Evolutionary conservation across 2,329 filamentous ascomycete species (phyloP).

Genomic region (Tolypocladium sp.): DNA sequence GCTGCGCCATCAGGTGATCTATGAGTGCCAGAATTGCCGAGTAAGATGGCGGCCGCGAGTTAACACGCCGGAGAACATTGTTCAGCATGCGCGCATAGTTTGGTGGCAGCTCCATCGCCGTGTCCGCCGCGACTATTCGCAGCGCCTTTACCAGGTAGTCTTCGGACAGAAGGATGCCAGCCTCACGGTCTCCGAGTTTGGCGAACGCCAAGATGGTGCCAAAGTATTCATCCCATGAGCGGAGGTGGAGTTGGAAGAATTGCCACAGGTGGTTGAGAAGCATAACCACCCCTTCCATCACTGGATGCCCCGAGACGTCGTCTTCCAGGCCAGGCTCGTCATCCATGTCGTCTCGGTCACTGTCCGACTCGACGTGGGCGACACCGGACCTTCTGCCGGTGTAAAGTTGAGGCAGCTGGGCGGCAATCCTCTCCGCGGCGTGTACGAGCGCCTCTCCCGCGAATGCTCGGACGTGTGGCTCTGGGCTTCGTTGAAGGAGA

Average conservation of each 20-base stretch:
- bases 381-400: slow-evolving; percentile 11
- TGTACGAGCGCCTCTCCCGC: slow-evolving; percentile 40
- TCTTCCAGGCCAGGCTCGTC: slow-evolving; percentile 13
- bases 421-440: slow-evolving; percentile 44
- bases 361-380: slow-evolving; percentile 1
- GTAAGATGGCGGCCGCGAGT: slow-evolving; percentile 44
- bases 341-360: slow-evolving; percentile 16
- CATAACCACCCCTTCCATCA: slow-evolving; percentile 27
- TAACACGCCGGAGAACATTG: slow-evolving; percentile 39
- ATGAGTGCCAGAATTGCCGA: slow-evolving; percentile 42
- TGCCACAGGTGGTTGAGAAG: slow-evolving; percentile 51
- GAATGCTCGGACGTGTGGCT: slow-evolving; percentile 44
- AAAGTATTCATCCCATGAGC: slow-evolving; percentile 72
- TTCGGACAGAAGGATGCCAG: slow-evolving; percentile 47
- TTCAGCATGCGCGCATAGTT: slow-evolving; percentile 48
- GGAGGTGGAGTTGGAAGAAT: slow-evolving; percentile 49
- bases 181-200: slow-evolving; percentile 49
- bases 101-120: slow-evolving; percentile 35
- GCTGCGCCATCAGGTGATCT: slow-evolving; percentile 31
- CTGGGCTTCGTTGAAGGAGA: slow-evolving; percentile 53
- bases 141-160: slow-evolving; percentile 52
- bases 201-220: slow-evolving; percentile 60
- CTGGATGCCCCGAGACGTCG: background rate
- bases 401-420: slow-evolving; percentile 37
- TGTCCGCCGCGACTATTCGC: slow-evolving; percentile 53